These are phyloP conservation scores for Annulohypoxylon nitens DNA, from an alignment of 495 filamentous ascomycete genomes.

Conservation along the genomic window DNA sequence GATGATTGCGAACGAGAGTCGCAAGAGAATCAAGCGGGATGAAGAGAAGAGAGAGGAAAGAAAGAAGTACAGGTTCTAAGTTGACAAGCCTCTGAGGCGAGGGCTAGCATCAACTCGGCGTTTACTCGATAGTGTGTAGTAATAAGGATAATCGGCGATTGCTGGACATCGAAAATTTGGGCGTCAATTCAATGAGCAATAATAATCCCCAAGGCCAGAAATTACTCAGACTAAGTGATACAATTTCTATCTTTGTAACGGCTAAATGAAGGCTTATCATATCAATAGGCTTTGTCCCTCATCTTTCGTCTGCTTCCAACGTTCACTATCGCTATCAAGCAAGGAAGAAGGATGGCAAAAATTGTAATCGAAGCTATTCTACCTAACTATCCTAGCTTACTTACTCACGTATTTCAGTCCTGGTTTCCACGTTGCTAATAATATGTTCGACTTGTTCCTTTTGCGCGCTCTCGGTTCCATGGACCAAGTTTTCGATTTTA, in stretches of 20 bases:
- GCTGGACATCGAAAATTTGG: not conserved
- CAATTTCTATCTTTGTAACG: not conserved
- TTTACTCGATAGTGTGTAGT: conserved; percentile 41
- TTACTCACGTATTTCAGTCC: not conserved
- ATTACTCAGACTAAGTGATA: not conserved
- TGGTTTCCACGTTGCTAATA: conserved; percentile 19
- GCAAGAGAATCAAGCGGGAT: conserved; percentile 88
- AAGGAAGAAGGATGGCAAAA: not conserved
- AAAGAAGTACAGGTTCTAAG: conserved; percentile 56
- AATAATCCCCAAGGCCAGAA: not conserved
- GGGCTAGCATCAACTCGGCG: conserved; percentile 7
- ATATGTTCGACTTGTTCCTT: conserved; percentile 47
- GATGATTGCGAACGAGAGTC: conserved; percentile 95
- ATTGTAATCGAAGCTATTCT: not conserved
- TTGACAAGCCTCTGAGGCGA: not conserved
- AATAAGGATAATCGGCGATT: conserved; percentile 9
- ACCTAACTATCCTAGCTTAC: not conserved
- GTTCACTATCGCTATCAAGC: not conserved
- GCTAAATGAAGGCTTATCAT: not conserved
- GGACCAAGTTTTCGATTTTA: conserved; percentile 48
- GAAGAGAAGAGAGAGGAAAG: conserved; percentile 74
- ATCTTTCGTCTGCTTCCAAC: not conserved
- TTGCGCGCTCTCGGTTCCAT: conserved; percentile 49
- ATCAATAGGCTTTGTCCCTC: not conserved
- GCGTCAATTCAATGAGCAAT: conserved; percentile 15